Conservation (phyloP, 441 rosid genomes). For the Breynia disticha region DNA sequence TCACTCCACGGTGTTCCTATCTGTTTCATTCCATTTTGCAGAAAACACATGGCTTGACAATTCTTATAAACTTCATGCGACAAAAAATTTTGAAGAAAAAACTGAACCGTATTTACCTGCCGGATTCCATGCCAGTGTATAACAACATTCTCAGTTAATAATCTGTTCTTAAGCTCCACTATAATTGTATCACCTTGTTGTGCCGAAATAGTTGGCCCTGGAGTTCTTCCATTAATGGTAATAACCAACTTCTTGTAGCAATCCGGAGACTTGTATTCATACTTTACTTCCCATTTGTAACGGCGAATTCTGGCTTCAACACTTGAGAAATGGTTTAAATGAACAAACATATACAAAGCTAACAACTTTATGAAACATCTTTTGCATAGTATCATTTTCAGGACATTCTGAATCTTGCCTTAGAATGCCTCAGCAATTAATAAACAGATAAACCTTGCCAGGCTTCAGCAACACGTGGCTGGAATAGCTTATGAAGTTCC, state of each 20-base stretch:
- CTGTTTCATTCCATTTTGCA: background rate
- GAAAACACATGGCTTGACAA: background rate
- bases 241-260: slow-evolving; percentile 33
- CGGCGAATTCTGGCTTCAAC: slow-evolving; percentile 3
- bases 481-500: background rate
- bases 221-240: slow-evolving; percentile 29
- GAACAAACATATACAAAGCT: background rate
- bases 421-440: background rate
- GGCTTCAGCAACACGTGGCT: background rate
- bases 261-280: slow-evolving; percentile 58
- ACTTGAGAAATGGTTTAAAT: background rate
- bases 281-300: slow-evolving; percentile 33
- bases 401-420: background rate
- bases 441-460: background rate
- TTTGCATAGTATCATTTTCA: slow-evolving; percentile 2
- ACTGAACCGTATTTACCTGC: slow-evolving; percentile 28
- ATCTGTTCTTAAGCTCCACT: slow-evolving; percentile 45
- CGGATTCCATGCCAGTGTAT: slow-evolving; percentile 80
- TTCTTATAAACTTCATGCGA: background rate
- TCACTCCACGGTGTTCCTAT: slow-evolving; percentile 16
- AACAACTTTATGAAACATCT: background rate
- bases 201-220: slow-evolving; percentile 46
- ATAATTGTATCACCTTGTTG: slow-evolving; percentile 44
- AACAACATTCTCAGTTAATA: slow-evolving; percentile 44
- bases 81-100: background rate